phyloP scores from a whole-genome alignment of 1,284 basidiomycete species.

The Cerrena zonata region DNA sequence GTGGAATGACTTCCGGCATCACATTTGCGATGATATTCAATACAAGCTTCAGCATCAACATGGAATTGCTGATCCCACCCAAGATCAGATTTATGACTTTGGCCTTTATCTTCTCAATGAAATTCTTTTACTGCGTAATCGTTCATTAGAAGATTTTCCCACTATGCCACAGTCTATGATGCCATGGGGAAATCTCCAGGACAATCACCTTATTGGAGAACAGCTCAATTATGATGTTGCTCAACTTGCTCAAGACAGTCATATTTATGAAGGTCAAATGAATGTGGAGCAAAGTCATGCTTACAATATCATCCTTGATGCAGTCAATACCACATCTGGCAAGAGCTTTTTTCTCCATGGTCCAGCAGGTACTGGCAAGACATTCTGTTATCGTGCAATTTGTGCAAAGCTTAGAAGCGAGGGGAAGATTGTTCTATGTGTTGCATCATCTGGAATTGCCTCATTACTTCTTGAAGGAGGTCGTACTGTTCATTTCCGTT shows the following conservation, averaged over 20 bases:
- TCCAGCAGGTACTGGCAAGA: constrained; percentile 46
- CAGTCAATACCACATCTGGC: constrained; percentile 24
- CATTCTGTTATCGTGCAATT: constrained; percentile 39
- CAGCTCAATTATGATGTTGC: constrained; percentile 32
- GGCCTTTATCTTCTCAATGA: constrained; percentile 33
- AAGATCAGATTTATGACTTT: constrained; percentile 35
- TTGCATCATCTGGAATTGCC: constrained; percentile 43
- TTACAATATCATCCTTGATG: constrained; percentile 29
- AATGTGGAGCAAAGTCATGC: constrained; percentile 34
- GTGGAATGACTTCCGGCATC: constrained; percentile 30
- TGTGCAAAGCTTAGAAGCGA: constrained; percentile 25
- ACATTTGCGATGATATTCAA: constrained; percentile 38
- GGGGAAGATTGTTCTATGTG: constrained; percentile 35
- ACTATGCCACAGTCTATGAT: constrained; percentile 26
- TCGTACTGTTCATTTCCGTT: constrained; percentile 38
- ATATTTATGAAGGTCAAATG: neutral
- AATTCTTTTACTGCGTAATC: constrained; percentile 22
- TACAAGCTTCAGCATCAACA: constrained; percentile 14
- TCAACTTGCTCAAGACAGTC: constrained; percentile 6
- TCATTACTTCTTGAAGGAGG: constrained; percentile 37
- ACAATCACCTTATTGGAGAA: constrained; percentile 34
- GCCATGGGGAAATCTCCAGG: constrained; percentile 23
- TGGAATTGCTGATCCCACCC: constrained; percentile 17
- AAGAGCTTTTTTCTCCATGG: constrained; percentile 41
- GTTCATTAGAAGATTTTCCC: constrained; percentile 23